Evolutionary conservation across 73 alveolate genomes (phyloP), one percentile per base, ranked within the genome.

Genomic region (Strombidium stylifer): DNA sequence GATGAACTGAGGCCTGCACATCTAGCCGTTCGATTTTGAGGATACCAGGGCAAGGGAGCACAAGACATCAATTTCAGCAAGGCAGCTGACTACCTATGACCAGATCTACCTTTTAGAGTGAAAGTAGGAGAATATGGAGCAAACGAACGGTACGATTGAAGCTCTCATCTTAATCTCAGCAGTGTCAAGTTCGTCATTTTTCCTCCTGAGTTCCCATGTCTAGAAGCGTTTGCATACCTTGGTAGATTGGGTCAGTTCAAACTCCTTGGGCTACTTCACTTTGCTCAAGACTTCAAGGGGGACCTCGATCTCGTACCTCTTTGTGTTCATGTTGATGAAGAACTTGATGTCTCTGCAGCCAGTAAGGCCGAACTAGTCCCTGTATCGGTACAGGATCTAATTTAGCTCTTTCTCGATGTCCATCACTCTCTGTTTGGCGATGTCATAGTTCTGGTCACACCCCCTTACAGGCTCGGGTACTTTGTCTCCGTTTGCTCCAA

Each of bases 381-480:
- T 35, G 19, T 31, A 40, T 30, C 41, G 48, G 1, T 26, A 18
- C 16, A 76, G 25, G 31, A 36, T 16, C 16, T 27, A 2, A 1
- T 76, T 60, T 8, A 76, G 49, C 18, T 30, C 19, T 2, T 30
- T 18, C 25, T 65, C 39, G 6, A 65, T 52, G 8, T 23, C 52
- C 5, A 18, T 27, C 11, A 60, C 73, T 15, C 50, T 36, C 14
- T 19, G 14, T 10, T 60, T 76, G 3, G 87, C 91, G 12, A 16
- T 39, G 59, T 90, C 95, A 69, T 58, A 90, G 23, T 55, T 86
- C 32, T 52, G 65, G 51, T 66, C 79, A 8, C 58, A 53, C 0
- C 95, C 97, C 41, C 30, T 44, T 21, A 41, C 41, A 15, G 97
- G 97, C 51, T 75, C 73, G 11, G 96, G 96, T 0, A 23, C 26